Evolutionary conservation across 1,284 basidiomycete species (phyloP).

Genomic region (Ganoderma resinaceum): DNA sequence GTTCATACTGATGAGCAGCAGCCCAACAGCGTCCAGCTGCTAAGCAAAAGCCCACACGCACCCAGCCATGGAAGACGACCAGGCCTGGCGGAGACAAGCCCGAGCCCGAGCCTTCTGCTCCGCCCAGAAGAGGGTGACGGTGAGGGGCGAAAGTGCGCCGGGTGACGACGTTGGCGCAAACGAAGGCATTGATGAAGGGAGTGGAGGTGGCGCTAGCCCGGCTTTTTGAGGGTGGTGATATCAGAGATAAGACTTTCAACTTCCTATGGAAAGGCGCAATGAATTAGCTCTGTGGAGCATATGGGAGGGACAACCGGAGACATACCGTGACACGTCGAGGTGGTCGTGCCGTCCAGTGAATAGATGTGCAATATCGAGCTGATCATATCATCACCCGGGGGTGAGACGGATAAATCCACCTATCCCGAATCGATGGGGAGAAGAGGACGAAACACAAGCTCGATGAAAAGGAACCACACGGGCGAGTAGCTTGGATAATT

Average conservation of each 20-base stretch:
- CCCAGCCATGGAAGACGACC: slow-evolving; percentile 16
- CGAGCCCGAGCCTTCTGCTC: slow-evolving; percentile 67
- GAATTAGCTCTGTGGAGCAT: neutral
- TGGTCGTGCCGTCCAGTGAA: slow-evolving; percentile 75
- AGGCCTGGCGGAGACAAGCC: slow-evolving; percentile 42
- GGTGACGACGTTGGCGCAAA: slow-evolving; percentile 74
- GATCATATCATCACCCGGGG: no score
- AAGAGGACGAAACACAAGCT: no score
- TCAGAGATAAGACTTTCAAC: slow-evolving; percentile 82
- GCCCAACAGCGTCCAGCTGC: slow-evolving; percentile 68
- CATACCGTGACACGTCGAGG: slow-evolving; percentile 48
- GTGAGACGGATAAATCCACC: no score
- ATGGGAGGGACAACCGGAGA: slow-evolving; percentile 1
- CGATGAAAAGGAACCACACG: no score
- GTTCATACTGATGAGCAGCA: slow-evolving; percentile 60
- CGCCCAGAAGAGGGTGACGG: slow-evolving; percentile 75
- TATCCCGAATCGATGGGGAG: no score
- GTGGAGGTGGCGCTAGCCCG: slow-evolving; percentile 70
- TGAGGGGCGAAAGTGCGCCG: slow-evolving; percentile 61
- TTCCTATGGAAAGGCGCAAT: slow-evolving; percentile 44
- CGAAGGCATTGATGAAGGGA: slow-evolving; percentile 75
- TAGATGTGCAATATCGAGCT: slow-evolving; percentile 80
- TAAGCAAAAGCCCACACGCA: slow-evolving; percentile 43
- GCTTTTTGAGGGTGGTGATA: slow-evolving; percentile 81
- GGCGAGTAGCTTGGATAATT: no score